A percentile compares a stretch with the other conserved stretches of the same genome.
Evolutionary conservation across 2,329 filamentous ascomycete species (phyloP).

Genomic region (Fusarium haematococcum): DNA sequence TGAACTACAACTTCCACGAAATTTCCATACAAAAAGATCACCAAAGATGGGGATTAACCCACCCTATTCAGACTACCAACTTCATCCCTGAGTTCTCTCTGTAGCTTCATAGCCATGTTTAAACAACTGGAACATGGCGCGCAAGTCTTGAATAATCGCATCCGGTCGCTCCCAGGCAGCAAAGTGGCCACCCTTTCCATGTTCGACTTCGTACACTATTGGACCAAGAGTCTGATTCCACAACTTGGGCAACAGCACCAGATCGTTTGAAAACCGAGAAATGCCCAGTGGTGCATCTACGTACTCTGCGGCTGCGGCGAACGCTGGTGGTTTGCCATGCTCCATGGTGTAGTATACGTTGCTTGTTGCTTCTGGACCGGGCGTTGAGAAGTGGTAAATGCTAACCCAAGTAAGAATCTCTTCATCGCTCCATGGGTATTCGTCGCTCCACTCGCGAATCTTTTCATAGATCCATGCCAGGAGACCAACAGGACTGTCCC

Average conservation of each 20-base stretch:
- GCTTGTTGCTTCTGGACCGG: constrained; percentile 73
- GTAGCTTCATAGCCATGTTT: neutral
- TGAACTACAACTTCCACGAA: no score
- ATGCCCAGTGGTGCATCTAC: constrained; percentile 57
- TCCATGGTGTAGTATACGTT: constrained; percentile 78
- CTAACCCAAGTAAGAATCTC: constrained; percentile 80
- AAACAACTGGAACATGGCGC: constrained; percentile 61
- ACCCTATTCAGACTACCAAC: no score
- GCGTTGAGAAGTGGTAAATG: constrained; percentile 73
- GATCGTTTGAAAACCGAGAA: constrained; percentile 68
- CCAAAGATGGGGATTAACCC: no score
- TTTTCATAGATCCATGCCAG: constrained; percentile 87
- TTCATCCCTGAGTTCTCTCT: no score
- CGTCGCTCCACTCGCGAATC: constrained; percentile 79
- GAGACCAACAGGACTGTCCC: constrained; percentile 75
- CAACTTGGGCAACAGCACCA: constrained; percentile 62
- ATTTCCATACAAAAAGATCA: no score
- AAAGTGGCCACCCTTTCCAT: constrained; percentile 69
- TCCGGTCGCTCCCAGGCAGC: constrained; percentile 69
- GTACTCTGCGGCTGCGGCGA: neutral
- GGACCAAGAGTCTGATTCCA: constrained; percentile 70
- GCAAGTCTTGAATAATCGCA: constrained; percentile 63
- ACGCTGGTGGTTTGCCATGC: constrained; percentile 49
- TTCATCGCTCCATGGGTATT: constrained; percentile 78
- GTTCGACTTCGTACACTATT: constrained; percentile 66